Evolutionary conservation across 805 yeast species (phyloP).

Genomic region (Starmerella tilneyi): DNA sequence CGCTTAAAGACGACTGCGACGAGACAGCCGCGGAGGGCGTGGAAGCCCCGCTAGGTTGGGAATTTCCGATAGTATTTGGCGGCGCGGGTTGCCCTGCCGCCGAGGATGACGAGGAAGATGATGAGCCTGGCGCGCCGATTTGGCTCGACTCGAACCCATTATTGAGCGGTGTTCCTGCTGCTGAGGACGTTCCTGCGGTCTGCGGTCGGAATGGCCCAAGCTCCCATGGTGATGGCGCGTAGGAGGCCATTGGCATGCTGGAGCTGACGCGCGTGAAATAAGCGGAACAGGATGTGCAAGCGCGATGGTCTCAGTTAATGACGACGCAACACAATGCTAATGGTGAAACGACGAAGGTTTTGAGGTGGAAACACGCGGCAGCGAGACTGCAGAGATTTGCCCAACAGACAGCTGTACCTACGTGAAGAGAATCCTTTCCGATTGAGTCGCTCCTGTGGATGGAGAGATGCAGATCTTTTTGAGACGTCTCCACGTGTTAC

Average conservation of each 20-base stretch:
- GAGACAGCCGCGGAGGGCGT: background rate
- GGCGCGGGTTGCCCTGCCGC: background rate
- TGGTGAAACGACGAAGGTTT: too few species aligned
- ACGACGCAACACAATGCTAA: too few species aligned
- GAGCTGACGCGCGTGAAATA: conserved; percentile 1
- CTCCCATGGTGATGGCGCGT: conserved; percentile 6
- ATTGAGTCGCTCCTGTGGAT: background rate
- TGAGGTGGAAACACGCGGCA: too few species aligned
- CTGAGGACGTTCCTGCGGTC: conserved; percentile 1
- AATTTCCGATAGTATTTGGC: background rate
- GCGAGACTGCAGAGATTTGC: too few species aligned
- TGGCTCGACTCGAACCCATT: too few species aligned
- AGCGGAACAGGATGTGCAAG: background rate
- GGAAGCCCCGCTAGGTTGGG: background rate
- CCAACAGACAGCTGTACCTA: too few species aligned
- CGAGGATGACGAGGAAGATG: background rate
- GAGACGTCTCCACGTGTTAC: conserved; percentile 5
- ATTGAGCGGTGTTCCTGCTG: conserved; percentile 2
- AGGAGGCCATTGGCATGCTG: conserved; percentile 9
- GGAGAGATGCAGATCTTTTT: conserved; percentile 8
- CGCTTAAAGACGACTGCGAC: conserved; percentile 3
- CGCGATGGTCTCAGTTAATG: background rate
- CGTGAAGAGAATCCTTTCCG: background rate
- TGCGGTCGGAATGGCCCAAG: conserved; percentile 5
- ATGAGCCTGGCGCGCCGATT: background rate